phyloP scores from a whole-genome alignment of 2,329 filamentous ascomycete genomes.

The Tolypocladium tundrense region DNA sequence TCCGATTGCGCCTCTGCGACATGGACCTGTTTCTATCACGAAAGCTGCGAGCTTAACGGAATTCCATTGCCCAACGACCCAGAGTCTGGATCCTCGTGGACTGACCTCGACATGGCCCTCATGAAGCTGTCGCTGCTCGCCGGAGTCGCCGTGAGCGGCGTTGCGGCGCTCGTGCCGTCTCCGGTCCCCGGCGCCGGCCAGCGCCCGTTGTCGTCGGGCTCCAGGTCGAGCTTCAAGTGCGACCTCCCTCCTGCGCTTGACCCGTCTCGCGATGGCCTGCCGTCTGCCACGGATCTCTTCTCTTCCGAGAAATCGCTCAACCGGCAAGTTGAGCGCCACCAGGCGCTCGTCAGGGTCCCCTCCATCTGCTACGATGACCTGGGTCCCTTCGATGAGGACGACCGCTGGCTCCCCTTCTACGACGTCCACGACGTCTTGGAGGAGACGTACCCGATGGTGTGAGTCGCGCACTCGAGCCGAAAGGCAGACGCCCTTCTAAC shows the following conservation, averaged over 20 bases:
- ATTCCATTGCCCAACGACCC: neutral
- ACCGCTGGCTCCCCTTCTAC: conserved; percentile 43
- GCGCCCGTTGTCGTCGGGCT: neutral
- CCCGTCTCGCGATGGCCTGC: conserved; percentile 20
- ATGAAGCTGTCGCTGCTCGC: conserved; percentile 1
- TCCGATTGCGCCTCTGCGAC: neutral
- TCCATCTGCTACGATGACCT: conserved; percentile 47
- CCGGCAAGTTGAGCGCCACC: conserved; percentile 37
- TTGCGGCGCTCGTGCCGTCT: conserved; percentile 2
- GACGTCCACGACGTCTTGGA: conserved; percentile 36
- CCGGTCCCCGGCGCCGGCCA: neutral
- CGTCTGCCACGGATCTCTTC: conserved; percentile 20
- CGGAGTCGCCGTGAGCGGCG: neutral
- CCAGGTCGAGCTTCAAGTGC: conserved; percentile 13
- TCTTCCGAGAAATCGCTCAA: conserved; percentile 19
- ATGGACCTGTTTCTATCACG: neutral
- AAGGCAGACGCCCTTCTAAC: conserved; percentile 1
- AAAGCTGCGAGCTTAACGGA: neutral
- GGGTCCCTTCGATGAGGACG: conserved; percentile 40
- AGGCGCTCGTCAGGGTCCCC: conserved; percentile 43
- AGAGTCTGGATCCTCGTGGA: neutral
- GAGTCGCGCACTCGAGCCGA: conserved; percentile 11
- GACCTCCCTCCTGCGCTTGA: conserved; percentile 22
- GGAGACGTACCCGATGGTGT: conserved; percentile 39
- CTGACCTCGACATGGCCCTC: neutral